Evolutionary conservation across 2,329 filamentous ascomycete species (phyloP), one percentile per base, ranked within the genome.

Genomic region (Paecilomyces niveus): DNA sequence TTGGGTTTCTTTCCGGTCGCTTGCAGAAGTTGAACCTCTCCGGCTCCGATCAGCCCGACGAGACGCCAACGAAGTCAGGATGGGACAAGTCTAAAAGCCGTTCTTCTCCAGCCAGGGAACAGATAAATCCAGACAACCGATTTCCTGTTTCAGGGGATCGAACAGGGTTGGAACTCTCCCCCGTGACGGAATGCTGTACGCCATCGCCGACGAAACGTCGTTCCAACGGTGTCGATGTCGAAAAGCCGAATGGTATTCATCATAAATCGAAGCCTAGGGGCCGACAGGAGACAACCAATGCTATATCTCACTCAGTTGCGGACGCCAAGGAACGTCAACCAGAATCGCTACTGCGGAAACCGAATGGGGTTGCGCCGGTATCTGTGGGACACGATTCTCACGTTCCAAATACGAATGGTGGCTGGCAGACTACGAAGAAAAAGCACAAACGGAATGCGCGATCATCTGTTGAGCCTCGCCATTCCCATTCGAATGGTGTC

Each of bases 361-460:
- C 62, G 15, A 76, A 75, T 57, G 72, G 69, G 5, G 54, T 65
- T 9, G 58, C 62, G 31, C 63, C 70, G 6, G 53, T 62, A 9
- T 58, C 57, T 26, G 53, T 53, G 15, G 58, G 61, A 5, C 69
- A 72, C 18, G 69, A 70, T 33, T 62, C 67, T 11, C 55, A 59
- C 55, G 51, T 59, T 35, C 35, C 59, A n/a, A 67, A 65, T 56
- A 35, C 60, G 32, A 63, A 59, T 53, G 60, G 67, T 54, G 71
- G 72, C 56, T 79, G 77, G 77, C 76, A 79, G 63, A 78, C 72
- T 2, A 76, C 74, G 9, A 78, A 76, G 65, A 77, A 74, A 62
- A 78, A 73, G 64, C 68, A 75, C 57, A 75, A 73, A 59, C 72
- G 71, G 61, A 70, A 66, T 51, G 63, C 64, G 52, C 77, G 74